Percentiles rank a stretch among this genome's conserved stretches.
These are phyloP conservation scores for Fragaria nilgerrensis DNA, from an alignment of 306 rosid genomes.

Conservation along the genomic window DNA sequence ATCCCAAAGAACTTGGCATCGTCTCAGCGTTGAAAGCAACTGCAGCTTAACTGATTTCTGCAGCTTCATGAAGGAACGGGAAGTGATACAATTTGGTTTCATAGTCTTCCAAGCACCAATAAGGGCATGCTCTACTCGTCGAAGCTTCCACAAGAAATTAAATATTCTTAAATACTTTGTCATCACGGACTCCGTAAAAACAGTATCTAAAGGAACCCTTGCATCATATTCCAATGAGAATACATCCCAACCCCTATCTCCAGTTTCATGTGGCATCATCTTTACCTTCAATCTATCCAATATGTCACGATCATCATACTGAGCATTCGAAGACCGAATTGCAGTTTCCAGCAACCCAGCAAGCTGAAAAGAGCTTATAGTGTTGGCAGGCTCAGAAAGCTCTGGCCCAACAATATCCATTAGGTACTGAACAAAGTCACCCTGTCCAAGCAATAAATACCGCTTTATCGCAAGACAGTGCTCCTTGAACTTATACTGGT, in stretches of 20 bases:
- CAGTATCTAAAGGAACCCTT: constrained; percentile 81
- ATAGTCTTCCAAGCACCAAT: constrained; percentile 93
- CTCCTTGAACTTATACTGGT: constrained; percentile 80
- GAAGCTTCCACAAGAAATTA: constrained; percentile 95
- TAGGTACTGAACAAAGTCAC: constrained; percentile 95
- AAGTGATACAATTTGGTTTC: constrained; percentile 94
- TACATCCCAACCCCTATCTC: constrained; percentile 97
- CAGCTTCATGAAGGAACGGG: constrained; percentile 71
- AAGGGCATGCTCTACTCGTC: constrained; percentile 94
- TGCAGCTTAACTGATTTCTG: constrained; percentile 65
- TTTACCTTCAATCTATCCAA: constrained; percentile 89
- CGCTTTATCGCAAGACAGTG: constrained; percentile 96
- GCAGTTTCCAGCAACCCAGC: constrained; percentile 93
- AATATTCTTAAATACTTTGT: constrained; percentile 84
- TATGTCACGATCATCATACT: constrained; percentile 89
- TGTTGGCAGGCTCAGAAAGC: constrained; percentile 92
- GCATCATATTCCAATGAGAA: constrained; percentile 94
- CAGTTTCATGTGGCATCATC: constrained; percentile 96
- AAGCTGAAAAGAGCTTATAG: constrained; percentile 88
- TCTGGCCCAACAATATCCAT: constrained; percentile 98
- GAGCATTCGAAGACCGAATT: constrained; percentile 88
- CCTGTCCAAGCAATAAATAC: constrained; percentile 87
- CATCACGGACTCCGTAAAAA: constrained; percentile 95
- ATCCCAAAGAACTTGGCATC: constrained; percentile 95
- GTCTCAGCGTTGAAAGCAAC: constrained; percentile 84